These are phyloP conservation scores for Pythium pectinolyticum DNA, from an alignment of 352 stramenopile species.

Conservation along the genomic window DNA sequence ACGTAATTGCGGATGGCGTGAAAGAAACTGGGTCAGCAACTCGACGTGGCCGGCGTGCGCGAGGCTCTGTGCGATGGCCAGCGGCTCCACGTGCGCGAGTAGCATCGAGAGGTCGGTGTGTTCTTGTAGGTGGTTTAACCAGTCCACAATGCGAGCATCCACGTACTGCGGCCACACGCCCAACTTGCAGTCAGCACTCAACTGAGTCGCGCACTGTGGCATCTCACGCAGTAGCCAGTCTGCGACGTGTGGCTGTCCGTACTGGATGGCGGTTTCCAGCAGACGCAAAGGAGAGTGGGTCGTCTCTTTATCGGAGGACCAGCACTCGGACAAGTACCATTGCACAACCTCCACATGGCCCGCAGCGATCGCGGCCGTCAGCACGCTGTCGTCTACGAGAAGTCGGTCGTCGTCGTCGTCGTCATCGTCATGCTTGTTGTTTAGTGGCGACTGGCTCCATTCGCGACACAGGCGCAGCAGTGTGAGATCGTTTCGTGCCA, in stretches of 20 bases:
- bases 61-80: neutral
- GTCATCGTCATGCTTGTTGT: too few species aligned
- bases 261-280: neutral
- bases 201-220: neutral
- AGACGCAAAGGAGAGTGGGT: too few species aligned
- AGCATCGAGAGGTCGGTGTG: neutral
- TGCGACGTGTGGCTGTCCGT: neutral
- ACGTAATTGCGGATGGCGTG: neutral
- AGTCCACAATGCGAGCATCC: neutral
- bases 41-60: neutral
- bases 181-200: conserved; percentile 1
- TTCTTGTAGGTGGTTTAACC: neutral
- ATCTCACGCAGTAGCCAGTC: neutral
- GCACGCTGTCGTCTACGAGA: neutral
- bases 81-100: neutral
- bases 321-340: neutral
- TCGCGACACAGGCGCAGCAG: neutral
- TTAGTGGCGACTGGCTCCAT: neutral
- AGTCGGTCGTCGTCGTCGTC: neutral
- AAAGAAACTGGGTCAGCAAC: neutral
- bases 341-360: neutral
- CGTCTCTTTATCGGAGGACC: neutral
- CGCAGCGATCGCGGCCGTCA: neutral
- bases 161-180: neutral
- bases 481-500: neutral